phyloP scores from a whole-genome alignment of 345 rosid genomes.

The Rhodamnia rubescens region DNA sequence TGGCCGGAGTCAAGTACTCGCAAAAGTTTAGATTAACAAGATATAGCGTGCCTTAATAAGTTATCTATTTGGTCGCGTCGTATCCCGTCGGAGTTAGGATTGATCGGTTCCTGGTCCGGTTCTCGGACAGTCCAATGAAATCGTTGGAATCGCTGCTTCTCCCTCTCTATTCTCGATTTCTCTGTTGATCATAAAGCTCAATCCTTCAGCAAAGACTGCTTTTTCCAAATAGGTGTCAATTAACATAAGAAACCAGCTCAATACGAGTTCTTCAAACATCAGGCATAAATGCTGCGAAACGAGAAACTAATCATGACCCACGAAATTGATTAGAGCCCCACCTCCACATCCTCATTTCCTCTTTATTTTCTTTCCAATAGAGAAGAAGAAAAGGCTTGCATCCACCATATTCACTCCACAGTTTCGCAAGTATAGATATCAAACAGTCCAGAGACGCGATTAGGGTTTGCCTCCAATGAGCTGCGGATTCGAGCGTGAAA shows the following conservation, averaged over 20 bases:
- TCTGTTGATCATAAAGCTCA: slow-evolving; percentile 1
- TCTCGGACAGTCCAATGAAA: no score
- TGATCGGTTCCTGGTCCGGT: no score
- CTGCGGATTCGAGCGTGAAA: no score
- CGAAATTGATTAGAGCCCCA: background rate
- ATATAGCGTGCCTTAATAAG: fast-evolving
- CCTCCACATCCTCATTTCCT: no score
- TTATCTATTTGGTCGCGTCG: no score
- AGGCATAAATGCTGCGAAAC: background rate
- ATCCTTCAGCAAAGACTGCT: slow-evolving; percentile 1
- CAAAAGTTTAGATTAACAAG: fast-evolving
- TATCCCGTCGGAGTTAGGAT: no score
- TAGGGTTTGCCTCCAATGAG: no score
- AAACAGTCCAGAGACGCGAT: background rate
- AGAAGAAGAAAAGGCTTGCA: background rate
- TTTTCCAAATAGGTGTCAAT: background rate
- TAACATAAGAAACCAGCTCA: background rate
- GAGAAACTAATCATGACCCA: background rate
- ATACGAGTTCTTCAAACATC: background rate
- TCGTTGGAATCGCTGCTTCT: background rate
- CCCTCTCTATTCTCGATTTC: background rate
- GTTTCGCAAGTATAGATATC: background rate
- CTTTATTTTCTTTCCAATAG: no score
- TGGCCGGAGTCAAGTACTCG: background rate
- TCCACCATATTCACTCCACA: background rate